phyloP scores from a whole-genome alignment of 257 asterid genomes.

The Schizonepeta tenuifolia region DNA sequence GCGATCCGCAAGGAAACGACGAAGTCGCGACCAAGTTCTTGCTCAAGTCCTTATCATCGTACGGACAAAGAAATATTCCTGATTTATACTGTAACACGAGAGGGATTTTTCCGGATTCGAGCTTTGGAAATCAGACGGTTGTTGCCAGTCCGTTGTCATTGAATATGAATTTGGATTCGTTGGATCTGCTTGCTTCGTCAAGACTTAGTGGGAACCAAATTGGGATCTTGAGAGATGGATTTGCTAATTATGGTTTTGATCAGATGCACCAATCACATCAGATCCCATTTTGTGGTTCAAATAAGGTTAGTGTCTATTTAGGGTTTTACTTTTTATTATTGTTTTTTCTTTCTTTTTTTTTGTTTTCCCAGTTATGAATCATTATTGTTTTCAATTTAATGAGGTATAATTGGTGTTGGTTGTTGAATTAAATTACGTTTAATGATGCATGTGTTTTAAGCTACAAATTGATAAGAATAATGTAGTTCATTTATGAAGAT shows the following conservation, averaged over 20 bases:
- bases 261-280: conserved; percentile 49
- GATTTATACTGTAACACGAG: conserved; percentile 39
- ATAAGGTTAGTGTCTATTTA: conserved; percentile 44
- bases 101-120: conserved; percentile 58
- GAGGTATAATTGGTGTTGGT: background rate
- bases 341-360: too few species aligned
- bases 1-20: background rate
- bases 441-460: conserved; percentile 25
- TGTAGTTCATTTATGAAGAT: background rate
- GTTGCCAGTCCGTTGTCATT: conserved; percentile 6
- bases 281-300: conserved; percentile 40
- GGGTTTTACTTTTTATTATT: background rate
- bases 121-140: conserved; percentile 35
- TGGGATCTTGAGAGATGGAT: conserved; percentile 38
- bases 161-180: conserved; percentile 62
- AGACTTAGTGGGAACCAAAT: conserved; percentile 51
- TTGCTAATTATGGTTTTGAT: conserved; percentile 45
- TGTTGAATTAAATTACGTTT: background rate
- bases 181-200: conserved; percentile 74
- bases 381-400: background rate
- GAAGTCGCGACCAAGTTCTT: conserved; percentile 38
- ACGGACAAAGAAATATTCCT: conserved; percentile 23
- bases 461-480: background rate
- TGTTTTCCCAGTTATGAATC: background rate
- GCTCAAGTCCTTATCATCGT: conserved; percentile 52